Evolutionary conservation across 495 filamentous ascomycete species (phyloP).

Genomic region (Penicillium riverlandense): DNA sequence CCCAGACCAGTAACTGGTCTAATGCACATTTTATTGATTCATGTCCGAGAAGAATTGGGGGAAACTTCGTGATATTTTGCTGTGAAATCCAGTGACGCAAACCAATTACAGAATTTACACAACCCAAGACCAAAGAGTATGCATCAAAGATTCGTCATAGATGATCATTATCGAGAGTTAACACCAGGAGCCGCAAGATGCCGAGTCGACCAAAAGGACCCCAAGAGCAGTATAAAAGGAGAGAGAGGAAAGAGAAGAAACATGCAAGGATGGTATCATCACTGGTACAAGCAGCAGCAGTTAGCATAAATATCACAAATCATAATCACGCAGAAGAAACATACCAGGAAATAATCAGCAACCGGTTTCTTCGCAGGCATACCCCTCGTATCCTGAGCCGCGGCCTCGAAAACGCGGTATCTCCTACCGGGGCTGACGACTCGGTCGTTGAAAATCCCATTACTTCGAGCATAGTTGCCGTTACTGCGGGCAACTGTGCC

Average conservation of each 20-base stretch:
- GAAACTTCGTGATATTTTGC: no score
- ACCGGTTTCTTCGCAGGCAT: conserved; percentile 99
- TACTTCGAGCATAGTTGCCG: conserved; percentile 61
- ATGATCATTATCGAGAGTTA: conserved; percentile 20
- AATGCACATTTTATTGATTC: no score
- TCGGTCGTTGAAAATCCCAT: conserved; percentile 38
- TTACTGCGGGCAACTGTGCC: conserved; percentile 73
- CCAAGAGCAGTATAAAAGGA: conserved; percentile 6
- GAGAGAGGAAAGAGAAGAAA: neutral
- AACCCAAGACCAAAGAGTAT: neutral
- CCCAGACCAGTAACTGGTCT: no score
- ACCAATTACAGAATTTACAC: neutral
- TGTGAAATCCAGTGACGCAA: no score
- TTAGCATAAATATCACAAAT: neutral
- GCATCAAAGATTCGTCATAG: conserved; percentile 12
- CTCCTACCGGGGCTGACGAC: conserved; percentile 73
- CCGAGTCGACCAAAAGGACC: conserved; percentile 8
- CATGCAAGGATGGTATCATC: conserved; percentile 20
- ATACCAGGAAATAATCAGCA: conserved; percentile 88
- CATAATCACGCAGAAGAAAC: neutral
- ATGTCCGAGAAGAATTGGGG: no score
- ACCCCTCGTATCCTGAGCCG: conserved; percentile 89
- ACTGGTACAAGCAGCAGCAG: conserved; percentile 2
- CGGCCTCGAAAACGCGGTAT: conserved; percentile 95
- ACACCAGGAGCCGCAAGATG: conserved; percentile 18